A percentile compares a stretch with the other conserved stretches of the same genome.
phyloP scores from a whole-genome alignment of 441 rosid species.

The Kokia cookei region DNA sequence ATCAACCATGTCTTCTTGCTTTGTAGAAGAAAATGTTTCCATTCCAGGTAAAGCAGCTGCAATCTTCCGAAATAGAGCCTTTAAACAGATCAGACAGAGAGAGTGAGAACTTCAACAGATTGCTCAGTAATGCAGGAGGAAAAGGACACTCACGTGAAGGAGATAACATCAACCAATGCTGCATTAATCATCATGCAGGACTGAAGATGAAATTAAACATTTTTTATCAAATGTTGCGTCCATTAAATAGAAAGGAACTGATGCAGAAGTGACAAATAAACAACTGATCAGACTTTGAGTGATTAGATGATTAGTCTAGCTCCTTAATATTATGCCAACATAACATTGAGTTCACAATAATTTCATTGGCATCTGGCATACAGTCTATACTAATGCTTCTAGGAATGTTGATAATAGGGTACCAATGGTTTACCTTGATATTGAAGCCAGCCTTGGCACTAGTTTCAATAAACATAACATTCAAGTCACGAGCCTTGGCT shows the following conservation, averaged over 20 bases:
- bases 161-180: neutral
- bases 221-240: neutral
- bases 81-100: slow-evolving; percentile 5
- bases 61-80: slow-evolving; percentile 87
- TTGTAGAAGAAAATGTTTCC: slow-evolving; percentile 87
- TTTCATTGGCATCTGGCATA: neutral
- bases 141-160: neutral
- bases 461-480: slow-evolving; percentile 91
- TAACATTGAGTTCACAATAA: neutral
- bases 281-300: neutral
- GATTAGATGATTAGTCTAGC: neutral
- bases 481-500: slow-evolving; percentile 77
- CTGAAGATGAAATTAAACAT: neutral
- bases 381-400: neutral
- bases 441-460: slow-evolving; percentile 98
- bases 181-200: neutral
- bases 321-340: neutral
- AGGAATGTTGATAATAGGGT: neutral
- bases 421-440: slow-evolving; percentile 49
- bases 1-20: slow-evolving; percentile 94
- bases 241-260: neutral
- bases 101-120: neutral
- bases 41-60: slow-evolving; percentile 94
- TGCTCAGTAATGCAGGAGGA: neutral
- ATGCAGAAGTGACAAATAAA: neutral